Evolutionary conservation across 164 flowering plant species (phyloP).

Genomic region (Piper longum): DNA sequence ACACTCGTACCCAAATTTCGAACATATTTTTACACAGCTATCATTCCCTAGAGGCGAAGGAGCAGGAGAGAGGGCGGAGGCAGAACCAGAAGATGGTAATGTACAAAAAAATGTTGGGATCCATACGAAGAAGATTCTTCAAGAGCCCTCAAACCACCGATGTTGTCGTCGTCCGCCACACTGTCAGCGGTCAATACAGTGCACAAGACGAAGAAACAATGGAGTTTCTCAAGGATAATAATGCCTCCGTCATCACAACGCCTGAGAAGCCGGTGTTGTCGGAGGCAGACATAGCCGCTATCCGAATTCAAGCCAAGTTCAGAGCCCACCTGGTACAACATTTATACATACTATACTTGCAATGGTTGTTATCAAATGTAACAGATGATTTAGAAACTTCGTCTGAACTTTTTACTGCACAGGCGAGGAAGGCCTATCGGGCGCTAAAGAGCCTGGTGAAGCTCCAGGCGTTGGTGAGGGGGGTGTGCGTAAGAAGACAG

Average conservation of each 20-base stretch:
- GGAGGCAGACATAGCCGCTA: conserved; percentile 4
- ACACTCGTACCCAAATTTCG: not conserved
- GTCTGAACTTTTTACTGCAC: not conserved
- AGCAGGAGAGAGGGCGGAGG: not conserved
- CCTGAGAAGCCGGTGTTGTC: not conserved
- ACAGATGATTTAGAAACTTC: not conserved
- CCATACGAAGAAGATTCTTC: not conserved
- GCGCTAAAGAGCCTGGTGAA: conserved; percentile 64
- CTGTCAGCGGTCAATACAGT: not conserved
- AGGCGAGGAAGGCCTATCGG: conserved; percentile 54
- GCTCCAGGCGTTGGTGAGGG: conserved; percentile 69
- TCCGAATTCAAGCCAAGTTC: conserved; percentile 8
- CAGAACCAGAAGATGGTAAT: not conserved
- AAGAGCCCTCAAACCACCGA: not conserved
- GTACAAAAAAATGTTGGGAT: not conserved
- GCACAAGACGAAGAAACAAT: not conserved
- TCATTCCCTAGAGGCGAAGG: not conserved
- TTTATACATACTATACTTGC: not conserved
- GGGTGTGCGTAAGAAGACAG: conserved; percentile 49
- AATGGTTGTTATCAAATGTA: not conserved
- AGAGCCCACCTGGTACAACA: conserved; percentile 7
- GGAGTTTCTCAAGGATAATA: not conserved
- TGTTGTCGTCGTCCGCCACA: not conserved
- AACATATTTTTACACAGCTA: too few relatives aligned
- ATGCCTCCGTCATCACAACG: not conserved